phyloP scores from a whole-genome alignment of 139 green algal species.

The Bryopsis sp. region DNA sequence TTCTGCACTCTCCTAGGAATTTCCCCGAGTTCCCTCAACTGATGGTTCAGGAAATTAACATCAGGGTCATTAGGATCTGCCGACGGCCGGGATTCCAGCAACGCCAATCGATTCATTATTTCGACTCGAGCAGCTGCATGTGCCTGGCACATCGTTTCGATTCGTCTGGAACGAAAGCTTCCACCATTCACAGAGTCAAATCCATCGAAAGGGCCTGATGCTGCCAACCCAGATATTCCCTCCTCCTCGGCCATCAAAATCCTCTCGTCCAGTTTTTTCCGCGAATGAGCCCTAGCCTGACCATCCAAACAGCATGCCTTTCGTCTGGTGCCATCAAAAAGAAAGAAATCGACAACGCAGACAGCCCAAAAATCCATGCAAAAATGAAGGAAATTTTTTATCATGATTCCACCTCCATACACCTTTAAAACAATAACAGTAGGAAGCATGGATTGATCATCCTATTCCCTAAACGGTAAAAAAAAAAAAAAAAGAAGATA shows the following conservation, averaged over 20 bases:
- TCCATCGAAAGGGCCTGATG: not conserved
- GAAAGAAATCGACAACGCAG: too few species aligned
- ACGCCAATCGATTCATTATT: not conserved
- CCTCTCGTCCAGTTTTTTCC: not conserved
- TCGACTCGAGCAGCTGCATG: not conserved
- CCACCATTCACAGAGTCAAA: not conserved
- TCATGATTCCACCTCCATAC: too few species aligned
- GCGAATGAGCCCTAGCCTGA: too few species aligned
- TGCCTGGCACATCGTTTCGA: not conserved
- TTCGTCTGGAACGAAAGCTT: not conserved
- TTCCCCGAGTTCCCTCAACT: not conserved
- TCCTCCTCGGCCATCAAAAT: not conserved
- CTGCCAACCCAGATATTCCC: not conserved
- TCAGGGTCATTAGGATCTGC: not conserved
- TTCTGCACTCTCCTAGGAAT: not conserved
- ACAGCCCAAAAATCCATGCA: too few species aligned
- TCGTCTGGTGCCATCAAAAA: too few species aligned
- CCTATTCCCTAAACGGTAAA: too few species aligned
- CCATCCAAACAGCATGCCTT: too few species aligned
- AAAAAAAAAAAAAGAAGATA: too few species aligned
- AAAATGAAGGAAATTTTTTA: too few species aligned
- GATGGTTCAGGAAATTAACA: not conserved
- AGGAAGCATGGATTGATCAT: too few species aligned
- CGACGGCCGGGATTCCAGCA: not conserved
- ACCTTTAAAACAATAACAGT: too few species aligned